Conservation (phyloP, 495 filamentous ascomycete genomes). For the Viridothelium virens region DNA sequence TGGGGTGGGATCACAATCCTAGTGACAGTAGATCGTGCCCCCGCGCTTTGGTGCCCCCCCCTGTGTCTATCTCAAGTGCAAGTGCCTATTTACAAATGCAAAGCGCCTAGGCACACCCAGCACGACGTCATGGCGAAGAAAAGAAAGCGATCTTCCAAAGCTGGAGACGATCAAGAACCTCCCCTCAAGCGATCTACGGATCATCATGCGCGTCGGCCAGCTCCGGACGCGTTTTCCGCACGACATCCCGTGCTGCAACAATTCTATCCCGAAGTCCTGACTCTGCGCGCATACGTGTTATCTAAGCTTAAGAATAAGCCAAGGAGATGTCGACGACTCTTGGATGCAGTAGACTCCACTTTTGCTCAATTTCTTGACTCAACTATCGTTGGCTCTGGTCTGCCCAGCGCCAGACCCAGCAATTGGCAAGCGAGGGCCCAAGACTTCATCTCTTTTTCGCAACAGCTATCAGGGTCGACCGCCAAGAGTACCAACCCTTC, state of each 20-base stretch:
- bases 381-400: slow-evolving; percentile 52
- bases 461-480: slow-evolving; percentile 46
- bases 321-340: slow-evolving; percentile 41
- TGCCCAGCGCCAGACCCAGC: slow-evolving; percentile 14
- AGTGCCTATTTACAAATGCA: too few relatives aligned
- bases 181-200: slow-evolving; percentile 8
- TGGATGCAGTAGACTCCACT: slow-evolving; percentile 12
- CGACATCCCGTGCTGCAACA: slow-evolving; percentile 60
- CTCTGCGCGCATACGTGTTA: slow-evolving; percentile 65
- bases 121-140: slow-evolving; percentile 12
- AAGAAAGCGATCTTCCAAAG: slow-evolving; percentile 11
- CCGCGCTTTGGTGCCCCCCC: background rate
- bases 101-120: background rate
- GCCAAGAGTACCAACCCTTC: slow-evolving; percentile 36
- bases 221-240: slow-evolving; percentile 22
- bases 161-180: slow-evolving; percentile 11
- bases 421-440: slow-evolving; percentile 41
- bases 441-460: slow-evolving; percentile 61
- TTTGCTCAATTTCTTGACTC: slow-evolving; percentile 57
- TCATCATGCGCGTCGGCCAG: slow-evolving; percentile 9
- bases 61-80: background rate
- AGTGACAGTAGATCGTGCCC: background rate
- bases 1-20: background rate
- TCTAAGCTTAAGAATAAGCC: slow-evolving; percentile 46
- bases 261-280: slow-evolving; percentile 62